Evolutionary conservation across 306 rosid genomes (phyloP), one percentile per base, ranked within the genome.

Genomic region (Myrica gale): DNA sequence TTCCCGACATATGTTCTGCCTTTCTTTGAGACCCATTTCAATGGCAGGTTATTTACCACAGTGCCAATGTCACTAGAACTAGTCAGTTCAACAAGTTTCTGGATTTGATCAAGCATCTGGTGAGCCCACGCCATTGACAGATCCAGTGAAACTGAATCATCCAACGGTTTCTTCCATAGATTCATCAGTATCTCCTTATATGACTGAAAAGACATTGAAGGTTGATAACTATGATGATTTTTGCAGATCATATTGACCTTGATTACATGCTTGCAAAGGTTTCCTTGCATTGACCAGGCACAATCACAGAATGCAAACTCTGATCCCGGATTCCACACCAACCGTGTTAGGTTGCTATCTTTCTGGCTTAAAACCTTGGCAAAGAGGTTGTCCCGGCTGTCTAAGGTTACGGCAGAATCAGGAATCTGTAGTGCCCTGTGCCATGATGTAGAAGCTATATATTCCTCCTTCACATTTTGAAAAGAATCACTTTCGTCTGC

Each of bases 301-400:
- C 89, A 85, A 69, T 85, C 85, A 52, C 98, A 95, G 61, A 92
- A 90, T 42, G 97, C 87, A 74, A 92, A 95, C 77, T 95, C 96
- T 39, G 97, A 85, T 71, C 97, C 90, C 0, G 97, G 97, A 85
- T 95, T 95, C 99, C 99, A 95, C 55, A 95, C 98, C 56, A 89
- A 45, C 82, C 80, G 91, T 52, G 84, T 55, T 56, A 46, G 8
- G 60, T 72, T 78, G 53, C 82, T 79, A 68, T 92, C 91, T 72
- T 87, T 92, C 80, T 89, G 93, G 86, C 97, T 89, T 47, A 73
- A 74, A 70, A 90, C 96, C 86, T 91, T 89, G 77, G 97, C 96
- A 85, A 84, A 92, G 79, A 88, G 87, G 54, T 10, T 76, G 44
- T 84, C 85, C 69, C 81, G 84, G 19, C 89, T 92, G 67, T 89